Base-by-base conservation (phyloP, 345 rosid species). In the Salix brachista region DNA sequence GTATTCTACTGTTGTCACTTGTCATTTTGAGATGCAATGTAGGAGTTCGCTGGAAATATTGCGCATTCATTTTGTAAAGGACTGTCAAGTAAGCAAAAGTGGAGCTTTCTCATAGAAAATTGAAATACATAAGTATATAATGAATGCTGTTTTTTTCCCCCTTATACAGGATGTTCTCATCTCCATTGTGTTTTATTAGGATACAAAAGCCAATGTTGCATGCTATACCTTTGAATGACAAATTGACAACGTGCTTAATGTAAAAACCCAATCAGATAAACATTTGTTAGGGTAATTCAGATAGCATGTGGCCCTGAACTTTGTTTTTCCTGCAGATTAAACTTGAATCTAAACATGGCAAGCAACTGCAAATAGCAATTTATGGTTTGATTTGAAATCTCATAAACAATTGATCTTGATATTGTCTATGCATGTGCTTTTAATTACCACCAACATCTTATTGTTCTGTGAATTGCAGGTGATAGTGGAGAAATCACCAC, bases 401-500 rank as follows among this genome's bases (percentile, higher is more conserved):
- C 6, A 23, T 58, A 1, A n/a, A 23, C 64, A 58, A 10, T 58
- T 25, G 10, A 58, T 58, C 50, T 23, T 58, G 14, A 58, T 56
- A 56, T 56, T 23, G 28, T n/a, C 62, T 4, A 56, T 23, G 62
- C 10, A 23, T 11, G 11, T 58, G 28, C 10, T 10, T 25, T 41
- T 41, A 41, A 10, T 58, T 58, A 58, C 64, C 28, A 58, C 23
- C 3, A 58, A 37, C 30, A 71, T 19, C n/a, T 65, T 42, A 69
- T 75, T 36, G 56, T 34, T 74, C 30, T 30, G 17, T 21, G n/a
- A 34, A 71, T 42, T 82, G 80, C 91, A 95, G 99, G 87, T 70
- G 88, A 88, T 39, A 77, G 77, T 80, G 99, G 96, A 70, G 97
- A 93, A 82, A 86, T 95, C 77, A 93, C 97, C 64, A 80, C 97